These are phyloP conservation scores for Panicum miliaceum DNA, from an alignment of 176 grass and related monocot species.

Conservation along the genomic window DNA sequence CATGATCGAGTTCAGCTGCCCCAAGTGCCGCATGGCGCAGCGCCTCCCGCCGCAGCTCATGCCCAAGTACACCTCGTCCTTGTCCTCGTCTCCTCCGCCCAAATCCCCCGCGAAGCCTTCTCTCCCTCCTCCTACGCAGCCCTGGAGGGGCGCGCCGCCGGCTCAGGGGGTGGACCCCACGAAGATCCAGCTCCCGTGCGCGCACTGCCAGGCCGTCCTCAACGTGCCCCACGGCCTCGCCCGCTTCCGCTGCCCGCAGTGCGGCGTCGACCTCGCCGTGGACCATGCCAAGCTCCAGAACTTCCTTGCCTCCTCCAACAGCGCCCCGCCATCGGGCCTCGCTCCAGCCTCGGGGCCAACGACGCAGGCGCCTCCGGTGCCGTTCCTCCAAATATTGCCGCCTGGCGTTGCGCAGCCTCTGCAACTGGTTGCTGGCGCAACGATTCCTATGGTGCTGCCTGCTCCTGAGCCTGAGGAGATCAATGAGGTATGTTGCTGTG, in stretches of 20 bases:
- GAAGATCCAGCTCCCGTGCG: slow-evolving; percentile 43
- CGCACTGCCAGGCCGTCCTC: slow-evolving; percentile 53
- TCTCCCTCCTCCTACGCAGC: background rate
- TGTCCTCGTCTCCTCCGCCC: slow-evolving; percentile 9
- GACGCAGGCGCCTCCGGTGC: background rate
- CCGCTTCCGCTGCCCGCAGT: slow-evolving; percentile 88
- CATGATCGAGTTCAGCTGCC: slow-evolving; percentile 90
- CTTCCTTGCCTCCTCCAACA: slow-evolving; percentile 42
- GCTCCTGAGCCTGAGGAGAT: slow-evolving; percentile 64
- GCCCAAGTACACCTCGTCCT: slow-evolving; percentile 23
- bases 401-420: slow-evolving; percentile 40
- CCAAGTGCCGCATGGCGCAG: slow-evolving; percentile 71
- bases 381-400: slow-evolving; percentile 29
- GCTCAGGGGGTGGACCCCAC: slow-evolving; percentile 43
- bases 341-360: background rate
- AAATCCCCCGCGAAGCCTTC: slow-evolving; percentile 30
- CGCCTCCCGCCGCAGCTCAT: slow-evolving; percentile 85
- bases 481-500: slow-evolving; percentile 59
- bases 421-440: slow-evolving; percentile 33
- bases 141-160: slow-evolving; percentile 21
- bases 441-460: slow-evolving; percentile 41
- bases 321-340: background rate
- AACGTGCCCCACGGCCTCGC: slow-evolving; percentile 90
- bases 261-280: slow-evolving; percentile 76
- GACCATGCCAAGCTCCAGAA: slow-evolving; percentile 69